phyloP scores from a whole-genome alignment of 352 stramenopile genomes.

The Aphanomyces euteiches region DNA sequence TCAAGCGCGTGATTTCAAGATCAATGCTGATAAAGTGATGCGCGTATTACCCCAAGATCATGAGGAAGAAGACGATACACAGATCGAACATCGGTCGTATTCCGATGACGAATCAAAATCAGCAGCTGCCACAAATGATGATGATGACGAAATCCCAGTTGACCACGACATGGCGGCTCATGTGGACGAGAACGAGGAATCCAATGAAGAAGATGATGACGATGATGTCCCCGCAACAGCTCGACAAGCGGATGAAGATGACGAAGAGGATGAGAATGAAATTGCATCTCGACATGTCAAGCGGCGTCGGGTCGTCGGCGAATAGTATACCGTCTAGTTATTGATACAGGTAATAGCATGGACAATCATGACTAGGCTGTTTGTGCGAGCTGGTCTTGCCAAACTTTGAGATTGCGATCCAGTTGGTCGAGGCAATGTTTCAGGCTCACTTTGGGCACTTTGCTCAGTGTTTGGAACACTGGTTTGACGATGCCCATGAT shows the following conservation, averaged over 20 bases:
- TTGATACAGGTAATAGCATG: slow-evolving; percentile 12
- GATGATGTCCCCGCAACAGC: slow-evolving; percentile 23
- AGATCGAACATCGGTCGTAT: background rate
- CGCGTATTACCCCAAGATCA: slow-evolving; percentile 26
- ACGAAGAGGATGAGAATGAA: slow-evolving; percentile 28
- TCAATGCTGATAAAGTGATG: slow-evolving; percentile 39
- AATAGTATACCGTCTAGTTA: slow-evolving; percentile 13
- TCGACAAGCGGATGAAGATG: slow-evolving; percentile 10
- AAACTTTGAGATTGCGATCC: slow-evolving; percentile 61
- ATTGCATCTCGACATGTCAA: slow-evolving; percentile 26
- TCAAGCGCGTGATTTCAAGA: slow-evolving; percentile 49
- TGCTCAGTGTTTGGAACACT: slow-evolving; percentile 57
- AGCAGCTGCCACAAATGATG: background rate
- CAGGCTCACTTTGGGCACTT: slow-evolving; percentile 50
- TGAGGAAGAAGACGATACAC: slow-evolving; percentile 29
- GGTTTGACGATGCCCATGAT: slow-evolving; percentile 90
- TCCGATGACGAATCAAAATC: background rate
- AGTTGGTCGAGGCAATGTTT: slow-evolving; percentile 61
- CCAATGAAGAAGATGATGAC: slow-evolving; percentile 30
- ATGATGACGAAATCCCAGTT: slow-evolving; percentile 1
- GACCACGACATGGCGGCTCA: slow-evolving; percentile 4
- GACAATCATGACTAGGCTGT: background rate
- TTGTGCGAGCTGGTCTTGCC: slow-evolving; percentile 59
- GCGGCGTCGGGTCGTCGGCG: slow-evolving; percentile 8
- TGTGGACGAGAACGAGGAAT: slow-evolving; percentile 28